Conservation (phyloP, 1,139 yeast species). For the Suhomyces bokatorum region DNA sequence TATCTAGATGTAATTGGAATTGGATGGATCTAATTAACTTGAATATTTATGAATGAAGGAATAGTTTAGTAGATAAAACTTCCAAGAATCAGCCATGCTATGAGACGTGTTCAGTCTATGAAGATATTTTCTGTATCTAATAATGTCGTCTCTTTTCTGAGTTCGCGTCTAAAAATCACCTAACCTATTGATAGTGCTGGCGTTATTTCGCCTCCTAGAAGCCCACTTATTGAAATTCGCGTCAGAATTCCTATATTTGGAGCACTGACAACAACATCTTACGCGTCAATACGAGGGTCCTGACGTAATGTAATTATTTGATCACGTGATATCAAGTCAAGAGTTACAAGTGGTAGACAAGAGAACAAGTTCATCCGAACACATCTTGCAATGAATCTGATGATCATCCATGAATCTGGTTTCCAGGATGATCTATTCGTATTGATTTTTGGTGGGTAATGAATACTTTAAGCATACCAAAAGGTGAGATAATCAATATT, state of each 20-base stretch:
- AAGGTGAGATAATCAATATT: too few species aligned
- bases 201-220: neutral
- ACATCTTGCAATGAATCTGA: too few species aligned
- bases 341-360: too few species aligned
- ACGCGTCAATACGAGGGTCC: neutral
- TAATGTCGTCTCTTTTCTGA: neutral
- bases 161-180: neutral
- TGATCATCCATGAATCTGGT: too few species aligned
- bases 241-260: neutral
- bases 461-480: too few species aligned
- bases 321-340: too few species aligned
- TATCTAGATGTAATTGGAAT: neutral
- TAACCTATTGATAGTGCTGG: neutral
- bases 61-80: neutral
- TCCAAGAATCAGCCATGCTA: neutral
- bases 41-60: too few species aligned
- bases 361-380: too few species aligned
- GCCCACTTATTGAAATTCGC: neutral
- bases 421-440: too few species aligned
- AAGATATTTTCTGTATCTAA: neutral
- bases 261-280: neutral
- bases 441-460: too few species aligned
- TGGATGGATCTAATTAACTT: too few species aligned
- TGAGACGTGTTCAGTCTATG: neutral
- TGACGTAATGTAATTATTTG: too few species aligned